Evolutionary conservation across 2,329 filamentous ascomycete genomes (phyloP), one percentile per base, ranked within the genome.

Genomic region (Curvularia sp.): DNA sequence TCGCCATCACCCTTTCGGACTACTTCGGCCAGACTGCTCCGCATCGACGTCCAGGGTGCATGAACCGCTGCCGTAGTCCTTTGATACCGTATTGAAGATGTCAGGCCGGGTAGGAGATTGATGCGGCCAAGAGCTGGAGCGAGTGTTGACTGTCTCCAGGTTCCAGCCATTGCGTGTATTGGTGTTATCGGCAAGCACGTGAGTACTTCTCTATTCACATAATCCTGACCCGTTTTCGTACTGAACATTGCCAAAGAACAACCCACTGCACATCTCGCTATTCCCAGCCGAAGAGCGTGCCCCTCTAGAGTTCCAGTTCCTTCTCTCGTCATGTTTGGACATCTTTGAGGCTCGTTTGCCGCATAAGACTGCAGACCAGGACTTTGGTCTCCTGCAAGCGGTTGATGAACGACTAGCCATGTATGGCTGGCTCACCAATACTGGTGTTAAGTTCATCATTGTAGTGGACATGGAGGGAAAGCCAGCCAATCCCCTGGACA

Each of bases 391-490:
- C 12, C 85, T 99, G 50, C 94, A 98, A 80, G 93, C 93, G 58
- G 85, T 98, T 59, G 95, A 98, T 80, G 94, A 99, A 80, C 87
- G 93, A 26, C 85, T 98, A 47, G 93, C 93, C 35, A 90, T 93
- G 66, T 99, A 98, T 81, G 95, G 95, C 70, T 97, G 92, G 87
- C 86, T 98, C 78, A 97, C 95, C 56, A 98, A 97, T 78, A 98
- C 95, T 26, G 93, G 93, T 41, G 88, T 97, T 63, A 93, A 94
- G 75, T 88, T 99, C 72, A 88, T 98, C 33, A 89, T 93, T 62
- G 87, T 97, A 3, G 89, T 98, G 30, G 94, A 99, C 79, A 92
- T 96, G 86, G 88, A 93, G 66, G 93, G 93, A 1, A 83, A 89
- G 22, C 80, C 84, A 49, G 76, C 75, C 18, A 75, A 68, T 20